Percentiles rank a stretch among this genome's conserved stretches.
phyloP scores from a whole-genome alignment of 768 basidiomycete genomes.

The Mycena chlorophos region DNA sequence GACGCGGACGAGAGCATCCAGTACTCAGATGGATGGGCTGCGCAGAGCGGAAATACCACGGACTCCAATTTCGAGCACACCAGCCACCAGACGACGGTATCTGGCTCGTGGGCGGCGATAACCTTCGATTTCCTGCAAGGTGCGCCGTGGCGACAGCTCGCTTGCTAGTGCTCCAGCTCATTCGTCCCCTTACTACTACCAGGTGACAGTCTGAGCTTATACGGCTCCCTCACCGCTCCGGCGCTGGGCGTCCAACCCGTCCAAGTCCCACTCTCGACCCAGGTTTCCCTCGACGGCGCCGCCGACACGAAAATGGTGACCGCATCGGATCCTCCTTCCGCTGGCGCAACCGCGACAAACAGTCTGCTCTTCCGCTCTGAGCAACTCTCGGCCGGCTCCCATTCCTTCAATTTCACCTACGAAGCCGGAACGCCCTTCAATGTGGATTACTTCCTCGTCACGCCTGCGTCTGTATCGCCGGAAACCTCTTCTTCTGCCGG shows the following conservation, averaged over 20 bases:
- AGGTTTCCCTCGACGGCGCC: background rate
- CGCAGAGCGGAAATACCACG: background rate
- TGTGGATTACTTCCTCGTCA: background rate
- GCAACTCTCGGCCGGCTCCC: background rate
- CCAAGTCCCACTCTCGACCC: background rate
- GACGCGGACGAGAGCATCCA: background rate
- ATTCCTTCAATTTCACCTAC: background rate
- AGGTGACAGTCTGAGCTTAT: background rate
- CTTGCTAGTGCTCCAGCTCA: background rate
- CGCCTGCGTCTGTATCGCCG: background rate
- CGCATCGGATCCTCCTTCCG: no score
- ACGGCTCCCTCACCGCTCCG: no score
- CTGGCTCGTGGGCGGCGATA: background rate
- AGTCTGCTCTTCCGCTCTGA: background rate
- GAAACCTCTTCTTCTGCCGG: background rate
- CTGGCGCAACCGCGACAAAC: background rate
- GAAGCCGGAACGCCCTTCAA: background rate
- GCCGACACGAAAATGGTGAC: no score
- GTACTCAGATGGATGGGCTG: background rate
- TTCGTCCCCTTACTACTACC: no score
- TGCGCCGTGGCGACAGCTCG: background rate
- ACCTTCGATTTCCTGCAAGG: background rate
- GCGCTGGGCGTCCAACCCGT: background rate
- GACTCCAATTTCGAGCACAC: background rate
- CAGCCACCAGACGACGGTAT: background rate